Conservation (phyloP, 2,329 filamentous ascomycete species). For the Trichoderma atrobrunneum region DNA sequence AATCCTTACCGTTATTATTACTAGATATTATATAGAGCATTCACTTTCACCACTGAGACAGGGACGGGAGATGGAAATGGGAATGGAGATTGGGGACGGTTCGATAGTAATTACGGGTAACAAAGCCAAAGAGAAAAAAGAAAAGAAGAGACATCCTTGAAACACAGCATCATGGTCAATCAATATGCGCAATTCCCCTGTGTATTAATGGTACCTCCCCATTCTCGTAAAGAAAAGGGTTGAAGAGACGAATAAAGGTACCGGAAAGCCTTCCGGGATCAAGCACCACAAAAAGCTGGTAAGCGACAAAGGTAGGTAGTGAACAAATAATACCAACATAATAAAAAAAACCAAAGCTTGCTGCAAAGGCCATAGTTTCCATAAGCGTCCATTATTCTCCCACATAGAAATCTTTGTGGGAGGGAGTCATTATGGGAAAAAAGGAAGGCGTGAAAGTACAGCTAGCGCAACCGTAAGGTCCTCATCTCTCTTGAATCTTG, state of each 20-base stretch:
- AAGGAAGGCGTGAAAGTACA: conserved; percentile 15
- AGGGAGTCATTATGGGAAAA: conserved; percentile 13
- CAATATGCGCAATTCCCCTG: not conserved
- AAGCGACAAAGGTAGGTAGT: conserved; percentile 18
- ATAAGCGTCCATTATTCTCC: conserved; percentile 17
- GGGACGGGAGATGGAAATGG: not conserved
- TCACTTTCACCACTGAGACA: not conserved
- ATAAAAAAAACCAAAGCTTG: conserved; percentile 18
- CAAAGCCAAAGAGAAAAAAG: not conserved
- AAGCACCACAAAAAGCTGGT: conserved; percentile 16
- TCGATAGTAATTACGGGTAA: not conserved
- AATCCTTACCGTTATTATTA: not conserved
- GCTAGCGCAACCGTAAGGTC: conserved; percentile 16
- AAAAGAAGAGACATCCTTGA: not conserved
- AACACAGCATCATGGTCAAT: not conserved
- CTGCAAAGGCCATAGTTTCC: conserved; percentile 18
- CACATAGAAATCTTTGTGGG: not conserved
- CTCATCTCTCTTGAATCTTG: conserved; percentile 17
- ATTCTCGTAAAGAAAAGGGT: conserved; percentile 16
- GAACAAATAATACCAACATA: conserved; percentile 21
- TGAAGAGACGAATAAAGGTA: conserved; percentile 10
- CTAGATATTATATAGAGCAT: not conserved
- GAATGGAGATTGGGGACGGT: not conserved
- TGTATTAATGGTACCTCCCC: conserved; percentile 23
- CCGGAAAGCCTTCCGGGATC: conserved; percentile 13